Base-by-base conservation (phyloP, 2,329 filamentous ascomycete species). In the Cercospora sp. region DNA sequence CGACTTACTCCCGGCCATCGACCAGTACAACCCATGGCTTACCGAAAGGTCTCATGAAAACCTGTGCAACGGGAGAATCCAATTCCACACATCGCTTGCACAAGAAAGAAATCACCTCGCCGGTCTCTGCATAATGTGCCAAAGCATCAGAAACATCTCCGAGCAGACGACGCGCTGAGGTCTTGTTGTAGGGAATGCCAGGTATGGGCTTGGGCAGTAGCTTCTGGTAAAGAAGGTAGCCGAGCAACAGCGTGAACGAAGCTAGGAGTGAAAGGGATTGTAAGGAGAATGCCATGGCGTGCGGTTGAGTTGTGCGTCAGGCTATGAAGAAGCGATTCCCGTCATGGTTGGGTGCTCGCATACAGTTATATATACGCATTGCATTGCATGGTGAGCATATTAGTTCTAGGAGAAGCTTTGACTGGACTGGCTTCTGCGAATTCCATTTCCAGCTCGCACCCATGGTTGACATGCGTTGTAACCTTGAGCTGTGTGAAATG, bases 1-100 rank as follows among this genome's bases (percentile, higher is more conserved):
- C 36, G 36, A 48, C 42, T 51, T 9, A 26, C 48, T 66, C 59
- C 18, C 33, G 45, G 7, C 20, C 12, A 23, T 66, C 64, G 7
- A n/a, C 48, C 2, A 66, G 2, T 9, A 66, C 36, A 10, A 66
- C 48, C 64, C 59, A 66, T 13, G 64, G 64, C 18, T 36, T 30
- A 16, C 42, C 13, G n/a, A 48, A 31, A 28, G 64, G 64, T 55
- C 59, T 23, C 60, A 63, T 58, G 31, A 63, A 66, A 16, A 66
- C 58, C 13, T 66, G 64, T 13, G 55, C 31, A 10, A 66, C 42
- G 4, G 64, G 64, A n/a, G 58, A 53, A 7, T 66, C 16, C 6
- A 66, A 42, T 26, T 61, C 57, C 7, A 18, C 33, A 18, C 45
- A 55, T 42, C 23, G 36, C 20, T 58, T 53, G 2, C 23, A 20